phyloP scores from a whole-genome alignment of 306 rosid species.

The Boehmeria nivea region DNA sequence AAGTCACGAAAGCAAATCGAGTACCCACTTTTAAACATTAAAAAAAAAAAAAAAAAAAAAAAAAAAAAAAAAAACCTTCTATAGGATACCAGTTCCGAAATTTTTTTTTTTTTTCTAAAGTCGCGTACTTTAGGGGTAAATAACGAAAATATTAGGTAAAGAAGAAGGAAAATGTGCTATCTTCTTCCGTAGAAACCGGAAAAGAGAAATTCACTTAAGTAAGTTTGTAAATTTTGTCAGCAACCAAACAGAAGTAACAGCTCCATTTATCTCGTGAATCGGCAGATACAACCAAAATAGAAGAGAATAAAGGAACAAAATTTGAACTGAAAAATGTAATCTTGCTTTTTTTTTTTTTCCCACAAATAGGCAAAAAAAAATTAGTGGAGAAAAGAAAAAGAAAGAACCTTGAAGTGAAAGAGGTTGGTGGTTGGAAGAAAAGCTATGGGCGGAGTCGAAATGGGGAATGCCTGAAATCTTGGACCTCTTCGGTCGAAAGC shows the following conservation, averaged over 20 bases:
- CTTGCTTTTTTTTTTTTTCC: neutral
- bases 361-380: neutral
- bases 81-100: no score
- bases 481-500: constrained; percentile 43
- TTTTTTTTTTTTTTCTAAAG: no score
- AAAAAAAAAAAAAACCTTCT: neutral
- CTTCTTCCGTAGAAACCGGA: no score
- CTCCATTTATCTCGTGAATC: no score
- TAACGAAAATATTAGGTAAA: no score
- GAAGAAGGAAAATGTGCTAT: no score
- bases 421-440: constrained; percentile 23
- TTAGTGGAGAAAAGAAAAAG: neutral
- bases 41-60: constrained; percentile 1
- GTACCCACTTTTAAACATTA: neutral
- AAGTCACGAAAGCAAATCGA: constrained; percentile 21
- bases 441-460: constrained; percentile 26
- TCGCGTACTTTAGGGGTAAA: no score
- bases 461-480: constrained; percentile 27
- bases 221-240: neutral
- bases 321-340: neutral
- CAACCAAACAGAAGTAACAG: no score
- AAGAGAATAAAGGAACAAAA: neutral
- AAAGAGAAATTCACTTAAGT: no score
- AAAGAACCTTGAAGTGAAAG: constrained; percentile 37
- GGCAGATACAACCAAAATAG: no score